Conservation (phyloP, 495 filamentous ascomycete species). For the Penicillium roqueforti region DNA sequence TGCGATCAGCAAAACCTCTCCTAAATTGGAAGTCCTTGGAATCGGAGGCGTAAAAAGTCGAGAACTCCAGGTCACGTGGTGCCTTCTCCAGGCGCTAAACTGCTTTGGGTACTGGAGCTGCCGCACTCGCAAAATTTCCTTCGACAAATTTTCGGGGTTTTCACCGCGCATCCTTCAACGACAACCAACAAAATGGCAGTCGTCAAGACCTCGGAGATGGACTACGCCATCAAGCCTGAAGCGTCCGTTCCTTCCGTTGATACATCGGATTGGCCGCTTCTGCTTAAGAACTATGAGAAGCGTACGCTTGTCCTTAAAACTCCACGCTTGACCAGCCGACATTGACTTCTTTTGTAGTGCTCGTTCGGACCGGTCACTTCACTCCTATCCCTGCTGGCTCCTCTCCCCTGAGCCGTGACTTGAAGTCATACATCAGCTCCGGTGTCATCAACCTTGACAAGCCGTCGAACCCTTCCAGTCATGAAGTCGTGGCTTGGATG, state of each 20-base stretch:
- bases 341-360: constrained; percentile 49
- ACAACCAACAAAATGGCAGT: constrained; percentile 48
- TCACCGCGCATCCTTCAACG: constrained; percentile 25
- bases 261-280: constrained; percentile 78
- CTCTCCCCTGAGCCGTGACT: constrained; percentile 79
- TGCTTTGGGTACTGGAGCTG: constrained; percentile 26
- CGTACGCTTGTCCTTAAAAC: constrained; percentile 44
- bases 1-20: not conserved
- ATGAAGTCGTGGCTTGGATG: constrained; percentile 98
- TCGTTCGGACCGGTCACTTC: constrained; percentile 85
- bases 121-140: constrained; percentile 38
- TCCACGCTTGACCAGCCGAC: constrained; percentile 19
- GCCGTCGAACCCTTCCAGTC: constrained; percentile 93
- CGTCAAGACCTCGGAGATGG: constrained; percentile 58
- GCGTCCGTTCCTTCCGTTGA: constrained; percentile 63
- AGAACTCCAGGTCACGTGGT: constrained; percentile 13
- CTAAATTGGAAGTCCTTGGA: not conserved
- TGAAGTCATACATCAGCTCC: constrained; percentile 91
- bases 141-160: constrained; percentile 29
- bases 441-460: constrained; percentile 99
- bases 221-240: constrained; percentile 87
- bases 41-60: constrained; percentile 1
- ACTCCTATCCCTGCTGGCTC: constrained; percentile 89
- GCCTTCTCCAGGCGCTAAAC: constrained; percentile 23
- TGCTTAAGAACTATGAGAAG: constrained; percentile 89